Conservation (phyloP, 1,139 yeast species). For the Arxiozyma bovina region DNA sequence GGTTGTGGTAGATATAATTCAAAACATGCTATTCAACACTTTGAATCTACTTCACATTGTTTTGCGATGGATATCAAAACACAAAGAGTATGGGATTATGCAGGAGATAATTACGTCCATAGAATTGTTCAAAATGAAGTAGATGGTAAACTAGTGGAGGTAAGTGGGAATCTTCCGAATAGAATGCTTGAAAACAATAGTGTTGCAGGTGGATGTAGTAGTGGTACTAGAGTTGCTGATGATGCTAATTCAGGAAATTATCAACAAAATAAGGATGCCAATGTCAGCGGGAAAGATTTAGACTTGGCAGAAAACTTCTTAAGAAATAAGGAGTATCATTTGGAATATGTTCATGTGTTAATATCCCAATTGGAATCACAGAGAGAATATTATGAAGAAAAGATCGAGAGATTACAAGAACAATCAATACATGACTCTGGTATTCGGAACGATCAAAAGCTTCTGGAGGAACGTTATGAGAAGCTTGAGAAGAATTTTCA, state of each 20-base stretch:
- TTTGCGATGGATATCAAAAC: constrained; percentile 83
- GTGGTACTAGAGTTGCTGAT: not conserved
- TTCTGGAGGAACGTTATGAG: constrained; percentile 13
- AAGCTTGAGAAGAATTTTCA: constrained; percentile 25
- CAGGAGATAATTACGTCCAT: constrained; percentile 87
- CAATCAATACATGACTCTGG: constrained; percentile 12
- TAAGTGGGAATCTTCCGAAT: constrained; percentile 22
- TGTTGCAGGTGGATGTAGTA: not conserved
- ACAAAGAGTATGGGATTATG: constrained; percentile 93
- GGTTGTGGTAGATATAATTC: constrained; percentile 89
- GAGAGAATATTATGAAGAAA: constrained; percentile 69
- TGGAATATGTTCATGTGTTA: constrained; percentile 72
- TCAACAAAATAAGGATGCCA: not conserved
- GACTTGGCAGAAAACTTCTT: constrained; percentile 28
- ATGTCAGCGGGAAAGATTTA: constrained; percentile 15
- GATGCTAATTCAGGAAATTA: not conserved
- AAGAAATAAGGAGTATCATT: constrained; percentile 48
- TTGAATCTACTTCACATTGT: constrained; percentile 69
- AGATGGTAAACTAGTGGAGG: constrained; percentile 77
- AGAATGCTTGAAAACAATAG: not conserved
- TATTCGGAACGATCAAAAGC: not conserved
- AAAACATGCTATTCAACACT: constrained; percentile 82
- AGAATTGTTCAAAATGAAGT: constrained; percentile 73
- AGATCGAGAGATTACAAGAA: constrained; percentile 35
- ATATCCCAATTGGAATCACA: constrained; percentile 84